These are phyloP conservation scores for Monosporozyma solicola DNA, from an alignment of 805 yeast genomes.

Conservation along the genomic window DNA sequence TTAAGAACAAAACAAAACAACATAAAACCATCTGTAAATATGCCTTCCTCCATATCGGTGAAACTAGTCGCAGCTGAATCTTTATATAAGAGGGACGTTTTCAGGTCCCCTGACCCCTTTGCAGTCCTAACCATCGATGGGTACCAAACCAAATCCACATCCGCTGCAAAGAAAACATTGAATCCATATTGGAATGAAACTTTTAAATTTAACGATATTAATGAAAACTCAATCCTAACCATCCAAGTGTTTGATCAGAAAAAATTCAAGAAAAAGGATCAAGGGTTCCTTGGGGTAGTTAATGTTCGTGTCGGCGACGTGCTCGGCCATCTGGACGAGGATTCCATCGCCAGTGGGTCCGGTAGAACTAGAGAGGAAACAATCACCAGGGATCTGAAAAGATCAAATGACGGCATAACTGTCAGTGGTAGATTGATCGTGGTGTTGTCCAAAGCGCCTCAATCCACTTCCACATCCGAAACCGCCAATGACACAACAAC, in stretches of 20 bases:
- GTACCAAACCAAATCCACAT: slow-evolving; percentile 88
- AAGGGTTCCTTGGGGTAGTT: slow-evolving; percentile 94
- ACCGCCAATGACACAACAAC: slow-evolving; percentile 7
- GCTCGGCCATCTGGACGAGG: slow-evolving; percentile 47
- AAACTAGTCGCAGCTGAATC: slow-evolving; percentile 94
- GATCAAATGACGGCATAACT: slow-evolving; percentile 81
- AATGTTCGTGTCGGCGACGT: slow-evolving; percentile 86
- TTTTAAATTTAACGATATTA: slow-evolving; percentile 64
- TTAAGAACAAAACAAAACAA: background rate
- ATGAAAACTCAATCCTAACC: slow-evolving; percentile 75
- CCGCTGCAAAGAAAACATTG: slow-evolving; percentile 85
- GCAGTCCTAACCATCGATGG: slow-evolving; percentile 98
- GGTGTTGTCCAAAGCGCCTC: slow-evolving; percentile 41
- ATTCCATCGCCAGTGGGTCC: slow-evolving; percentile 18
- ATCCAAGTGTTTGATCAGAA: slow-evolving; percentile 95
- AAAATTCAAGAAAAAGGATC: slow-evolving; percentile 96
- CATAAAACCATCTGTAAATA: slow-evolving; percentile 1
- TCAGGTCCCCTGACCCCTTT: slow-evolving; percentile 95
- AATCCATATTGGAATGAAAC: slow-evolving; percentile 98
- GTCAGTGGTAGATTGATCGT: slow-evolving; percentile 90
- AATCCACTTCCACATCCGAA: slow-evolving; percentile 10
- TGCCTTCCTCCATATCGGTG: slow-evolving; percentile 40
- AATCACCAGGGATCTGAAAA: slow-evolving; percentile 82
- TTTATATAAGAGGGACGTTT: slow-evolving; percentile 87
- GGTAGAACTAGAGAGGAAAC: slow-evolving; percentile 54